Percentiles rank a stretch among this genome's conserved stretches.
phyloP scores from a whole-genome alignment of 352 stramenopile genomes.

The Phytophthora citrophthora region DNA sequence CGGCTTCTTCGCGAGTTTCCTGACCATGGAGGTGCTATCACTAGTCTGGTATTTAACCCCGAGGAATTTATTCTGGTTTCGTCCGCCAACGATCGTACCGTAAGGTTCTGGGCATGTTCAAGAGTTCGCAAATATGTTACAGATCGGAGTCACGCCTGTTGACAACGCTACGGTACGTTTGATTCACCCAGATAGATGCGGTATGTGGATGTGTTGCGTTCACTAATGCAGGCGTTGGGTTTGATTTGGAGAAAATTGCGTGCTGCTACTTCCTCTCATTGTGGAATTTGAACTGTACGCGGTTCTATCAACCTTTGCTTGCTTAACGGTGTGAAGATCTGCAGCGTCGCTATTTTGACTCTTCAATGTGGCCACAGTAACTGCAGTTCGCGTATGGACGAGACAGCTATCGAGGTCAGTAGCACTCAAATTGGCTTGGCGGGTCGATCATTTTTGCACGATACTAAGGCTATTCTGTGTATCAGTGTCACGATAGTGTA shows the following conservation, averaged over 20 bases:
- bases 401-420: slow-evolving; percentile 76
- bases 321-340: slow-evolving; percentile 3
- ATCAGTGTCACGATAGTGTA: slow-evolving; percentile 80
- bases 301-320: not conserved
- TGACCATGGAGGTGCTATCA: slow-evolving; percentile 80
- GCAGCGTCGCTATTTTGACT: slow-evolving; percentile 54
- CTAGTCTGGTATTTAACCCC: slow-evolving; percentile 84
- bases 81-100: slow-evolving; percentile 71
- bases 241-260: slow-evolving; percentile 80
- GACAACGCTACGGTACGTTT: slow-evolving; percentile 71
- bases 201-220: slow-evolving; percentile 63
- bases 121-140: no score
- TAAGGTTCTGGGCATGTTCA: slow-evolving; percentile 91
- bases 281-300: slow-evolving; percentile 72
- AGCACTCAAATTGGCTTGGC: slow-evolving; percentile 13
- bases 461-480: slow-evolving; percentile 2
- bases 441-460: not conserved
- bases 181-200: not conserved
- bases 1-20: slow-evolving; percentile 78
- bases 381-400: slow-evolving; percentile 83
- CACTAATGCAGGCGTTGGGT: slow-evolving; percentile 67
- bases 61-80: slow-evolving; percentile 89
- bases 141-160: slow-evolving; percentile 79
- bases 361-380: slow-evolving; percentile 61
- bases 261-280: slow-evolving; percentile 79